These are phyloP conservation scores for Pichia ethanolica DNA, from an alignment of 805 yeast species.

Conservation along the genomic window DNA sequence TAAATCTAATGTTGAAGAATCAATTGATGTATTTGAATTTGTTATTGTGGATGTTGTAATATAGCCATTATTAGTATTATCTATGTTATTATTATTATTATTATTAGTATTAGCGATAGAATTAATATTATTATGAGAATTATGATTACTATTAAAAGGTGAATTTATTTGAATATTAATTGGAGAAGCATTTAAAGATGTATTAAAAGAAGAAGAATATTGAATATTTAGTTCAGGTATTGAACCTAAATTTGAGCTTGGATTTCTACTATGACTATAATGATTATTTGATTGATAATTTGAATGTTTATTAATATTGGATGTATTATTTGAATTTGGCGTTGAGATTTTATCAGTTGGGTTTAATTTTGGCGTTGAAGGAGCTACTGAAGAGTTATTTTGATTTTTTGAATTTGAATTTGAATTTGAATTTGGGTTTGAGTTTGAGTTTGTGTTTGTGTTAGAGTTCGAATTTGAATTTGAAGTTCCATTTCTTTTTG, in stretches of 20 bases:
- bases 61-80: no score
- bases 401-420: no score
- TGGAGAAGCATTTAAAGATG: conserved; percentile 12
- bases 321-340: no score
- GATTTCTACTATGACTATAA: conserved; percentile 1
- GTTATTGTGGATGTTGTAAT: no score
- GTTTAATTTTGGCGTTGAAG: neutral
- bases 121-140: no score
- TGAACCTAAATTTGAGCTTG: conserved; percentile 4
- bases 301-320: no score
- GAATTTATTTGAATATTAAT: conserved; percentile 20
- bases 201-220: conserved; percentile 8
- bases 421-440: no score
- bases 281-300: no score
- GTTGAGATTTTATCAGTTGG: neutral
- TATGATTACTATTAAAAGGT: conserved; percentile 10
- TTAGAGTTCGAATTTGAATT: no score
- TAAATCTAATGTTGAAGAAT: conserved; percentile 37
- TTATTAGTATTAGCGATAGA: no score
- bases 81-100: no score
- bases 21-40: conserved; percentile 1
- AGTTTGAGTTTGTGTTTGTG: no score
- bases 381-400: neutral
- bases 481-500: conserved; percentile 26
- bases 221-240: conserved; percentile 8